Percentiles rank a stretch among this genome's conserved stretches.
These are phyloP conservation scores for Pseudozyma sp. DNA, from an alignment of 1,284 basidiomycete species.

Conservation along the genomic window DNA sequence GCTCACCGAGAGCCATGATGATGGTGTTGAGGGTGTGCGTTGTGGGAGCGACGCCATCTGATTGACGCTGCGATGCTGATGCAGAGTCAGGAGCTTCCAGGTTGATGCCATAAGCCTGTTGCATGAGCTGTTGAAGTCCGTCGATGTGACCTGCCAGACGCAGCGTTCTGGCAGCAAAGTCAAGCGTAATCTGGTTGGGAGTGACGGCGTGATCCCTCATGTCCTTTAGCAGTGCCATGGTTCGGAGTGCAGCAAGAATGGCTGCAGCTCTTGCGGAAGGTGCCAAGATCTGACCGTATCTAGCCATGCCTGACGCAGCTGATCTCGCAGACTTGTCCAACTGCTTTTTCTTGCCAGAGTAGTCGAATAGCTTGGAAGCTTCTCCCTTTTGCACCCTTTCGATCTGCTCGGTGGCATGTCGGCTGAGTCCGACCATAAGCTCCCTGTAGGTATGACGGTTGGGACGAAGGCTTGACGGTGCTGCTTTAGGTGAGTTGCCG, in stretches of 20 bases:
- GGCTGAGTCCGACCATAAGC: constrained; percentile 59
- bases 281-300: constrained; percentile 40
- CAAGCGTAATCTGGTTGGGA: constrained; percentile 53
- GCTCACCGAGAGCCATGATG: constrained; percentile 67
- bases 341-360: constrained; percentile 33
- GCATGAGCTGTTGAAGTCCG: constrained; percentile 52
- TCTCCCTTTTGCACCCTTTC: constrained; percentile 46
- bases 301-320: constrained; percentile 32
- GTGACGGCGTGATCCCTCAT: constrained; percentile 52
- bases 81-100: constrained; percentile 50
- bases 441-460: constrained; percentile 50
- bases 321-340: constrained; percentile 39
- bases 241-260: constrained; percentile 48
- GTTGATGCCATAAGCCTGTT: constrained; percentile 61
- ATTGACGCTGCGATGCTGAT: constrained; percentile 8
- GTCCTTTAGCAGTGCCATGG: constrained; percentile 52
- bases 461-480: constrained; percentile 28
- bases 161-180: constrained; percentile 57
- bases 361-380: constrained; percentile 31
- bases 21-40: constrained; percentile 65
- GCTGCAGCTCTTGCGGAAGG: constrained; percentile 45
- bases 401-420: constrained; percentile 52
- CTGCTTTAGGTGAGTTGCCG: constrained; percentile 13
- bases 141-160: constrained; percentile 61
- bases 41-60: constrained; percentile 30